These are phyloP conservation scores for Deakozyma indianensis DNA, from an alignment of 805 yeast genomes.

Conservation along the genomic window DNA sequence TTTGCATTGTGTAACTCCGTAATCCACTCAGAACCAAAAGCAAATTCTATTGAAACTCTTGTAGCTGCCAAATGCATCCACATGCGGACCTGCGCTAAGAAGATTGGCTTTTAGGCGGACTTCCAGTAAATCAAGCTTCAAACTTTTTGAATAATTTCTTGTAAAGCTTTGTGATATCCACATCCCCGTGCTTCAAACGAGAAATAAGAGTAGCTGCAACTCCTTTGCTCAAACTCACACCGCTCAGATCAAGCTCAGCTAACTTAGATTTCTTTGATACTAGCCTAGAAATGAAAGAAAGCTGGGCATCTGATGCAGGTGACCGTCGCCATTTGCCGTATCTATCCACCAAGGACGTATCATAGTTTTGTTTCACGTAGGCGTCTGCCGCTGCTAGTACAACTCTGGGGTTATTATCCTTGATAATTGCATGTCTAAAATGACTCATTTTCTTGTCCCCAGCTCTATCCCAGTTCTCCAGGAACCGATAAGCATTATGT, in stretches of 20 bases:
- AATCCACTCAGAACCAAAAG: no score
- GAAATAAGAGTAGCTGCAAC: slow-evolving; percentile 2
- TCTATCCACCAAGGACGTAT: background rate
- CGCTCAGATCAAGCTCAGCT: background rate
- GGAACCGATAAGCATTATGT: background rate
- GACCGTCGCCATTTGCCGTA: slow-evolving; percentile 7
- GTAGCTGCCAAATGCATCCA: no score
- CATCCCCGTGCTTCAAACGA: background rate
- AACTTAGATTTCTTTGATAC: background rate
- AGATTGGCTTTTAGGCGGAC: no score
- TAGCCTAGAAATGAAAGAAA: background rate
- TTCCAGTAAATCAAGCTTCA: no score
- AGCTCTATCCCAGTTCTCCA: background rate
- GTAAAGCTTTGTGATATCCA: background rate
- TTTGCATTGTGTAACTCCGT: no score
- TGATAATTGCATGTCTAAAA: background rate
- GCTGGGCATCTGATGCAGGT: slow-evolving; percentile 2
- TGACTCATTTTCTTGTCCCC: background rate
- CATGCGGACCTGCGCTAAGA: no score
- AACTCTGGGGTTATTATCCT: slow-evolving; percentile 2
- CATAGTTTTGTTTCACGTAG: slow-evolving; percentile 3
- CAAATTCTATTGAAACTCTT: no score
- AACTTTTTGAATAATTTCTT: background rate
- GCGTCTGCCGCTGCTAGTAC: slow-evolving; percentile 9
- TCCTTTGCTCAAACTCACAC: slow-evolving; percentile 3